Percentiles rank a stretch among this genome's conserved stretches.
Conservation (phyloP, 1,139 yeast species). For the Magnusiomyces tetraspermus region DNA sequence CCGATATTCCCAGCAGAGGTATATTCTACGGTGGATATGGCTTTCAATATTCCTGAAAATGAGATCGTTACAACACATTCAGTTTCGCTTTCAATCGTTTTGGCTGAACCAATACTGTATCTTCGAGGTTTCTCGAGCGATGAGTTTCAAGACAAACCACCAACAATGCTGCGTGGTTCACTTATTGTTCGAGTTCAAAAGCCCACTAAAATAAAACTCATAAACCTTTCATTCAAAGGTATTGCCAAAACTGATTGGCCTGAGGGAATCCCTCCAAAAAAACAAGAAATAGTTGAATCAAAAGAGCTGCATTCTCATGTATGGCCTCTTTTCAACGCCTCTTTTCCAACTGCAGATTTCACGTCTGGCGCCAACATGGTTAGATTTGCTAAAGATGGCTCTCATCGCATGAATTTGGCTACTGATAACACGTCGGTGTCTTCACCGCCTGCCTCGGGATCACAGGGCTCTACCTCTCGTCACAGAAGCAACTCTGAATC, state of each 20-base stretch:
- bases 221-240: conserved; percentile 64
- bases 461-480: neutral
- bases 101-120: conserved; percentile 73
- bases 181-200: conserved; percentile 61
- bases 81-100: conserved; percentile 34
- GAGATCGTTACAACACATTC: conserved; percentile 9
- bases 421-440: neutral
- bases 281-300: conserved; percentile 52
- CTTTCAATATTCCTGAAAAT: conserved; percentile 13
- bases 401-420: neutral
- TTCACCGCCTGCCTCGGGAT: neutral
- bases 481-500: neutral
- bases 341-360: conserved; percentile 31
- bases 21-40: conserved; percentile 13
- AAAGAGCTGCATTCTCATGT: conserved; percentile 65
- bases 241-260: conserved; percentile 90
- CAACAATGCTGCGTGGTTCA: conserved; percentile 77
- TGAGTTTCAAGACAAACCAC: conserved; percentile 63
- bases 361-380: conserved; percentile 50
- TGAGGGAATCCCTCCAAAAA: conserved; percentile 93
- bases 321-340: conserved; percentile 77
- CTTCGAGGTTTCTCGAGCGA: conserved; percentile 69
- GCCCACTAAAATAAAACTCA: conserved; percentile 62
- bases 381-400: conserved; percentile 37
- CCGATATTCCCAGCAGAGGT: conserved; percentile 15